Evolutionary conservation across 1,139 yeast species (phyloP).

Genomic region (Debaryomyces fabryi): DNA sequence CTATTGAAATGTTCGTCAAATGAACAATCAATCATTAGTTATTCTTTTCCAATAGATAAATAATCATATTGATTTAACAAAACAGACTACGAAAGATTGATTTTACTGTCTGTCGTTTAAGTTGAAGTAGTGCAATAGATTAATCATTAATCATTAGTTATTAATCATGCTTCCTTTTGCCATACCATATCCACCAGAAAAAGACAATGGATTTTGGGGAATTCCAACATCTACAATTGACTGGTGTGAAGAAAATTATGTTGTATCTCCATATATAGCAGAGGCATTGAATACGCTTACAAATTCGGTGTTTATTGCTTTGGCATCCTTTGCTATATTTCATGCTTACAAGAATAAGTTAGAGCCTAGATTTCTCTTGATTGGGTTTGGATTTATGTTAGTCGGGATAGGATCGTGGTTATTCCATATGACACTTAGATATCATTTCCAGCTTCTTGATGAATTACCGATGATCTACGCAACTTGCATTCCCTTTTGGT

Average conservation of each 20-base stretch:
- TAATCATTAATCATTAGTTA: too few species aligned
- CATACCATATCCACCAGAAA: conserved; percentile 48
- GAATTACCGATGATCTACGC: conserved; percentile 98
- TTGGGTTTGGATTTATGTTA: conserved; percentile 76
- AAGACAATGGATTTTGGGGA: conserved; percentile 49
- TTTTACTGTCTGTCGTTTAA: background rate
- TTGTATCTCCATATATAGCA: conserved; percentile 82
- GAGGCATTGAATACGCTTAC: conserved; percentile 84
- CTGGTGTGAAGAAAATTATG: conserved; percentile 97
- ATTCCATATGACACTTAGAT: conserved; percentile 92
- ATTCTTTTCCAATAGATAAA: background rate
- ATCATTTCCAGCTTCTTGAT: conserved; percentile 87
- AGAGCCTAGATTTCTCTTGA: conserved; percentile 70
- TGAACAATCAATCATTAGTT: background rate
- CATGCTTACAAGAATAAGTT: conserved; percentile 62
- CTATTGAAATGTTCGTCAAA: background rate
- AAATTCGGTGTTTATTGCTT: conserved; percentile 65
- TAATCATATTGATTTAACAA: background rate
- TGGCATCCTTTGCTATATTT: conserved; percentile 68
- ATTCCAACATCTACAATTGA: conserved; percentile 75
- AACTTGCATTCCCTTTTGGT: conserved; percentile 93
- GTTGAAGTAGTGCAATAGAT: background rate
- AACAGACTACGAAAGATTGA: background rate
- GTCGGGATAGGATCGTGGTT: conserved; percentile 95
- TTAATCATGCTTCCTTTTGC: conserved; percentile 57